Base-by-base conservation (phyloP, 805 yeast species). In the Zygotorulaspora sp. region DNA sequence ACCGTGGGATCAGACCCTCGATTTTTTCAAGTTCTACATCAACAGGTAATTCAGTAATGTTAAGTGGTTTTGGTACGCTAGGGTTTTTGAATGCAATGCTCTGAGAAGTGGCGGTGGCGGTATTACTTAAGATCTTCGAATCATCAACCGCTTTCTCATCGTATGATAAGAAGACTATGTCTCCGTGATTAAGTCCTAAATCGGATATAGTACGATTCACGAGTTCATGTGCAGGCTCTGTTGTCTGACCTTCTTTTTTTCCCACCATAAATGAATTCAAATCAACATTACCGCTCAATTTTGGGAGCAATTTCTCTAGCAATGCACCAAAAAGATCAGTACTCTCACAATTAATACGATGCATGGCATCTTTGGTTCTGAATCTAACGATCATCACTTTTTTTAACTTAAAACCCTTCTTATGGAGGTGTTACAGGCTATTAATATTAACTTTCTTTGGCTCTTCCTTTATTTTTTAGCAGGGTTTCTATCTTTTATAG, bases 361-460 rank as follows among this genome's bases (percentile, higher is more conserved):
- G 77, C 74, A 78, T 81, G 6, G 97, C 97, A 49, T 84, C 83
- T 53, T 77, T 85, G 19, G 92, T 71, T 54, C 96, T 74, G 62
- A 92, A 86, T 53, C 98, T 70, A 15, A 83, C 65, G 49, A 89
- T 75, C 87, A 62, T 61, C 15, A 9, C 32, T 13, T 23, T 25
- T 15, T 6, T 14, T n/a, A 17, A 13, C 20, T 35, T 3, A 6
- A 14, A n/a, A 20, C 18, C 10, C 10, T 18, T 12, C n/a, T n/a
- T n/a, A n/a, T n/a, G n/a, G n/a, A n/a, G n/a, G n/a, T n/a, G n/a
- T n/a, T n/a, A n/a, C n/a, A n/a, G n/a, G n/a, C n/a, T n/a, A n/a
- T n/a, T n/a, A n/a, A n/a, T n/a, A n/a, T n/a, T n/a, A n/a, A n/a
- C n/a, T n/a, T 12, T 22, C 22, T 12, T 10, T 21, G 9, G 23